Conservation (phyloP, 2,329 filamentous ascomycete genomes). For the Zymoseptoria passerinii region DNA sequence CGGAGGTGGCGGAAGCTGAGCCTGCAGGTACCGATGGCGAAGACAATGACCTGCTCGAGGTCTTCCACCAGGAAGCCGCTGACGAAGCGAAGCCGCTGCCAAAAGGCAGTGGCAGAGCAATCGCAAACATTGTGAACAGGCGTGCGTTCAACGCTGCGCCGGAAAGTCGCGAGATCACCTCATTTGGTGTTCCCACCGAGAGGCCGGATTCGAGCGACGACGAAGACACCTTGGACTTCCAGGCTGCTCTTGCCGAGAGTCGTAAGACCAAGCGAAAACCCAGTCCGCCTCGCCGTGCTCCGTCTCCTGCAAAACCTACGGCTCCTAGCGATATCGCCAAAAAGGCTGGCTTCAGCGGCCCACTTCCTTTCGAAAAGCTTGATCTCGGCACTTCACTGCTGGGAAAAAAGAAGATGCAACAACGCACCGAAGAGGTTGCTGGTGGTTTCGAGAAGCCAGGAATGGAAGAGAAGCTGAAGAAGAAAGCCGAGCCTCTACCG, state of each 20-base stretch:
- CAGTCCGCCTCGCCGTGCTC: constrained; percentile 9
- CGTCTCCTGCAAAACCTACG: constrained; percentile 29
- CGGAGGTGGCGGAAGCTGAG: constrained; percentile 17
- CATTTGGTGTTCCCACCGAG: constrained; percentile 26
- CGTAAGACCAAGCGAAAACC: constrained; percentile 38
- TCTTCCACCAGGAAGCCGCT: constrained; percentile 39
- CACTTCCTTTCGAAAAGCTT: constrained; percentile 78
- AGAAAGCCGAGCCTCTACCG: constrained; percentile 54
- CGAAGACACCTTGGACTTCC: constrained; percentile 69
- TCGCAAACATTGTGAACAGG: constrained; percentile 67
- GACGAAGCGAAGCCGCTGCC: constrained; percentile 38
- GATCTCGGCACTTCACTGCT: constrained; percentile 58
- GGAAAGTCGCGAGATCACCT: constrained; percentile 32
- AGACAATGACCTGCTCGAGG: constrained; percentile 38
- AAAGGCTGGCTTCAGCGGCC: constrained; percentile 60
- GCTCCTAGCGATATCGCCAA: constrained; percentile 33
- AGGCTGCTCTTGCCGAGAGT: constrained; percentile 65
- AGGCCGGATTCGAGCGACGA: constrained; percentile 40
- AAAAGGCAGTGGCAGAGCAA: constrained; percentile 46
- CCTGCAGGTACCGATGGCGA: constrained; percentile 8
- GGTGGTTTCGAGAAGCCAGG: constrained; percentile 58
- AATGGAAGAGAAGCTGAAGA: constrained; percentile 30
- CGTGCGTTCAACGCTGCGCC: constrained; percentile 55
- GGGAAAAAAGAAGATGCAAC: constrained; percentile 46
- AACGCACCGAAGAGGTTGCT: constrained; percentile 45